Percentiles rank a stretch among this genome's conserved stretches.
Evolutionary conservation across 352 stramenopile species (phyloP).

Genomic region (Phytophthora boehmeriae): DNA sequence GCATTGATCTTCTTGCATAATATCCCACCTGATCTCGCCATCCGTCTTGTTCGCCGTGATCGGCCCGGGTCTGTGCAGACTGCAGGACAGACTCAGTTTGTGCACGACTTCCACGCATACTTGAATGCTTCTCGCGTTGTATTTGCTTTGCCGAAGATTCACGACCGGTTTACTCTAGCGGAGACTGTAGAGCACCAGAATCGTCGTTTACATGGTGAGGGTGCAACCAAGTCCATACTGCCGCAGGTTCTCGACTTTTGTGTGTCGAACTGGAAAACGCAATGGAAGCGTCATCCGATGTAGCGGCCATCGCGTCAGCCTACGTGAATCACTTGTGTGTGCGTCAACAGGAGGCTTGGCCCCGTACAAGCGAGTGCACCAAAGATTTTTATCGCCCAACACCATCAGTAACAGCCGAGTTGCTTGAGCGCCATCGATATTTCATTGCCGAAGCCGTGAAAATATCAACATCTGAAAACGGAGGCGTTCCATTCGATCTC

Average conservation of each 20-base stretch:
- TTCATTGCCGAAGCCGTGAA: slow-evolving; percentile 30
- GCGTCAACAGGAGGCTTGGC: slow-evolving; percentile 35
- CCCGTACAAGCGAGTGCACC: slow-evolving; percentile 28
- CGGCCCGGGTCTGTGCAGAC: slow-evolving; percentile 83
- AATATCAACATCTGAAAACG: slow-evolving; percentile 7
- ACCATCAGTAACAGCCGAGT: slow-evolving; percentile 7
- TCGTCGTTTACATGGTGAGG: slow-evolving; percentile 56
- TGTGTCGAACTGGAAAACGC: slow-evolving; percentile 52
- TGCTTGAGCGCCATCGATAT: slow-evolving; percentile 35
- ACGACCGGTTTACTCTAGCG: slow-evolving; percentile 70
- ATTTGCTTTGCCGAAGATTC: slow-evolving; percentile 74
- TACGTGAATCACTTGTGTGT: slow-evolving; percentile 37
- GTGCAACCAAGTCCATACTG: slow-evolving; percentile 38
- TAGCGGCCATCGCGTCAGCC: slow-evolving; percentile 16
- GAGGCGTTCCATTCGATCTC: slow-evolving; percentile 8
- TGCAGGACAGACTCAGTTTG: slow-evolving; percentile 71
- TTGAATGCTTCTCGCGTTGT: slow-evolving; percentile 71
- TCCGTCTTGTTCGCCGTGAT: slow-evolving; percentile 76
- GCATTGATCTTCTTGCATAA: slow-evolving; percentile 86
- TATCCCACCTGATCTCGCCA: slow-evolving; percentile 66
- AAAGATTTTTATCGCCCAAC: slow-evolving; percentile 25
- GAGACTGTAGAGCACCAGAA: slow-evolving; percentile 79
- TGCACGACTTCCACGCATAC: slow-evolving; percentile 78
- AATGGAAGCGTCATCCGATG: slow-evolving; percentile 23
- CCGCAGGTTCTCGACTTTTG: slow-evolving; percentile 68